Evolutionary conservation across 2,329 filamentous ascomycete genomes (phyloP), one percentile per base, ranked within the genome.

Genomic region (Sporothrix schenckii): DNA sequence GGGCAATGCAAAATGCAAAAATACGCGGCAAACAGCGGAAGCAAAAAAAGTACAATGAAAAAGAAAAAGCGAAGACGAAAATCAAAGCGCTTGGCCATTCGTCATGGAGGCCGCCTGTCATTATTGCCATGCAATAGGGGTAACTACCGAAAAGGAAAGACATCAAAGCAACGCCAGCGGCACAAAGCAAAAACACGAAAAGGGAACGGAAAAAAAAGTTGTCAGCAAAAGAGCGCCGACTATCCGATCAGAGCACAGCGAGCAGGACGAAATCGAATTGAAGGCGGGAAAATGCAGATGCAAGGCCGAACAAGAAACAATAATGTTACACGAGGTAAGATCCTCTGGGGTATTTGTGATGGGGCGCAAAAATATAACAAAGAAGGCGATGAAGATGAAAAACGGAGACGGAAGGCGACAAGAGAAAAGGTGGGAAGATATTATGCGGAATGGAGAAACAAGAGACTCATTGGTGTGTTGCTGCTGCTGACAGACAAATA

Each of bases 71-170:
- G 27, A 53, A 24, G 10, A 58, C 9, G 44, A 52, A 52, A 66
- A 34, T 16, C 27, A 66, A 63, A 49, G 41, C 60, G n/a, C 53
- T n/a, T 66, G 71, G 69, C 69, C 66, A 66, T 66, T 66, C 27
- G 63, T 66, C 63, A 56, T 63, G 69, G 61, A 65, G 61, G 69
- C 44, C 69, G 30, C 53, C 63, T 52, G 61, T 30, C 61, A 63
- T 69, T 67, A 69, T 70, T 72, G 66, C 69, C 11, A 72, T 70
- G 71, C 69, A 71, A 30, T 47, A 68, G 68, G 54, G 66, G 49
- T 19, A 14, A 24, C 16, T 9, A 13, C 58, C 11, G 10, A 58
- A 30, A 21, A 54, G 14, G 14, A 34, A 61, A 67, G n/a, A 65
- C 41, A 65, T 47, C 6, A 16, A 47, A 65, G 41, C 27, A 49